A percentile compares a stretch with the other conserved stretches of the same genome.
Conservation (phyloP, 1,284 basidiomycete genomes). For the Rhodotorula sp. region DNA sequence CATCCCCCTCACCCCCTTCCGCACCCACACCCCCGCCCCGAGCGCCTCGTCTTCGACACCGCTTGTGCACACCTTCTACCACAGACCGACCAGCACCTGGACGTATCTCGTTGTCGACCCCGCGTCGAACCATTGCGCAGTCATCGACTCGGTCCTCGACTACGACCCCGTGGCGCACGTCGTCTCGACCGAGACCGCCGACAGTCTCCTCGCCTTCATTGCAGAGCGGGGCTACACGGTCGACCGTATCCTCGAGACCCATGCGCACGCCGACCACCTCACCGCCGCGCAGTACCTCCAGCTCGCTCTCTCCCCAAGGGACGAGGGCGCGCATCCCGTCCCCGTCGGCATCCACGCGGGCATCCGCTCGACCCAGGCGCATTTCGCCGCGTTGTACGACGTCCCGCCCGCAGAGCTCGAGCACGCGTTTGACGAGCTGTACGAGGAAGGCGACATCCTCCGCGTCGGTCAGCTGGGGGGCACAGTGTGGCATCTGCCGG, state of each 20-base stretch:
- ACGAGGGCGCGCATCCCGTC: neutral
- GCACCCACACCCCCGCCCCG: conserved; percentile 22
- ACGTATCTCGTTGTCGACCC: conserved; percentile 46
- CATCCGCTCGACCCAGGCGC: conserved; percentile 40
- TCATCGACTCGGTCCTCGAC: conserved; percentile 49
- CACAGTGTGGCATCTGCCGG: conserved; percentile 44
- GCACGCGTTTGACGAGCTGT: conserved; percentile 44
- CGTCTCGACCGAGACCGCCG: conserved; percentile 41
- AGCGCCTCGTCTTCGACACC: conserved; percentile 22
- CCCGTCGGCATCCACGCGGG: conserved; percentile 40
- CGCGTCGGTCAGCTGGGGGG: conserved; percentile 38
- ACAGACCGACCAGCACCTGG: conserved; percentile 45
- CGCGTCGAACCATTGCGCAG: conserved; percentile 30
- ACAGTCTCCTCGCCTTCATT: conserved; percentile 42
- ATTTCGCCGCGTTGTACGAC: conserved; percentile 42
- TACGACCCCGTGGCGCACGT: conserved; percentile 41
- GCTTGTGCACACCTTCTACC: conserved; percentile 46
- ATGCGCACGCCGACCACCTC: conserved; percentile 46
- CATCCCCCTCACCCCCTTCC: conserved; percentile 20
- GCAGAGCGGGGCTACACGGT: conserved; percentile 33
- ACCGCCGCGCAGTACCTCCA: conserved; percentile 32
- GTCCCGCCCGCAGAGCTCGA: conserved; percentile 33
- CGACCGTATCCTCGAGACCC: conserved; percentile 38
- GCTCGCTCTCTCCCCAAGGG: neutral
- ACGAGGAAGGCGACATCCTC: conserved; percentile 43